Evolutionary conservation across 352 stramenopile genomes (phyloP).

Genomic region (Pythium coloratum): DNA sequence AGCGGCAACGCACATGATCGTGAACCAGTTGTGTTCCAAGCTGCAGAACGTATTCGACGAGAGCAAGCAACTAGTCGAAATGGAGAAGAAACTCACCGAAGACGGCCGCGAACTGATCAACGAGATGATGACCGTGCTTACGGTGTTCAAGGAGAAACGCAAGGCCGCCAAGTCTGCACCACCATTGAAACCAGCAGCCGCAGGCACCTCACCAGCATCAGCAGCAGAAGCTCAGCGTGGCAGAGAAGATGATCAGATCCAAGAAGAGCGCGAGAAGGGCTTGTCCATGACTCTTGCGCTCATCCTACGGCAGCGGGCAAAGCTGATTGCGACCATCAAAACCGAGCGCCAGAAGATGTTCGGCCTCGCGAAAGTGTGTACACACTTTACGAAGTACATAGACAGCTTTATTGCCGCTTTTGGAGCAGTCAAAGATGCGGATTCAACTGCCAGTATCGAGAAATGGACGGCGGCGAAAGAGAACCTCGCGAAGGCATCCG

Average conservation of each 20-base stretch:
- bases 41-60: constrained; percentile 81
- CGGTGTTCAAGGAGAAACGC: constrained; percentile 56
- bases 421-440: background rate
- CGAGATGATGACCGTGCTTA: constrained; percentile 60
- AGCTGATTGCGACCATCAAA: constrained; percentile 55
- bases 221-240: constrained; percentile 16
- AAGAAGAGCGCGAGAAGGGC: constrained; percentile 81
- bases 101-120: constrained; percentile 71
- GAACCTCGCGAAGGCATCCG: constrained; percentile 31
- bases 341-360: constrained; percentile 71
- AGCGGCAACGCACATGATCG: constrained; percentile 73
- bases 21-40: constrained; percentile 77
- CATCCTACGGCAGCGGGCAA: constrained; percentile 55
- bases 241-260: constrained; percentile 66
- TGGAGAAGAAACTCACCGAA: constrained; percentile 64
- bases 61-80: constrained; percentile 57
- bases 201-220: constrained; percentile 13
- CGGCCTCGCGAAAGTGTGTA: constrained; percentile 45
- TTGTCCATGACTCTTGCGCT: constrained; percentile 70
- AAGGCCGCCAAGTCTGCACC: constrained; percentile 35
- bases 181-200: constrained; percentile 11
- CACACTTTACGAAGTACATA: constrained; percentile 57
- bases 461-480: constrained; percentile 43
- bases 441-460: constrained; percentile 11
- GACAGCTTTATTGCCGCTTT: constrained; percentile 29